Evolutionary conservation across 2,329 filamentous ascomycete genomes (phyloP).

Genomic region (Epichloe brachyelytri): DNA sequence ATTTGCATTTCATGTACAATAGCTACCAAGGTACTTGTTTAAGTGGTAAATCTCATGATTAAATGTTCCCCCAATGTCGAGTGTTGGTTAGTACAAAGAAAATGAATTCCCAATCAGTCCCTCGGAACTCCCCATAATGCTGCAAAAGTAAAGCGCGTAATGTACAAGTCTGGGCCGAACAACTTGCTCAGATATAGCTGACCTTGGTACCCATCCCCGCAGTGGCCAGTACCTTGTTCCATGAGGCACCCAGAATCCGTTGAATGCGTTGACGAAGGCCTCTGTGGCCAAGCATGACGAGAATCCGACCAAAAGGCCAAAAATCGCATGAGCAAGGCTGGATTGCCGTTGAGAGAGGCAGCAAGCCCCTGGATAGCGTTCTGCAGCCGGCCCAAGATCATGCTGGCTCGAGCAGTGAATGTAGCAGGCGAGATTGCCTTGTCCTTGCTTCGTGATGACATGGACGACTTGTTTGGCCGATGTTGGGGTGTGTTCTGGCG

Average conservation of each 20-base stretch:
- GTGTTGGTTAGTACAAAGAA: neutral
- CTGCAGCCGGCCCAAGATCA: conserved; percentile 39
- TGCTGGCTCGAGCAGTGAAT: conserved; percentile 34
- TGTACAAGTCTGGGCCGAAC: conserved; percentile 1
- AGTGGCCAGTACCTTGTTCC: conserved; percentile 72
- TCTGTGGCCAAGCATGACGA: conserved; percentile 62
- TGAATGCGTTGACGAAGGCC: conserved; percentile 64
- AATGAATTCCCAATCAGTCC: neutral
- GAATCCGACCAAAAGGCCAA: conserved; percentile 72
- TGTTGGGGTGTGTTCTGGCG: conserved; percentile 16
- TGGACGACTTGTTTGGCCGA: conserved; percentile 13
- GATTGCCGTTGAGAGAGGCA: conserved; percentile 40
- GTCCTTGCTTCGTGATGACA: conserved; percentile 15
- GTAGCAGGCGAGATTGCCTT: conserved; percentile 21
- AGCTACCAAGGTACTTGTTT: neutral
- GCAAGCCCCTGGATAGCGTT: conserved; percentile 38
- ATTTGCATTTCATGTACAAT: neutral
- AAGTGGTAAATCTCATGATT: neutral
- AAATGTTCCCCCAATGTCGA: neutral
- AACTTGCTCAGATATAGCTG: conserved; percentile 62
- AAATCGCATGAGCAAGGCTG: conserved; percentile 44
- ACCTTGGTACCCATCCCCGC: conserved; percentile 96
- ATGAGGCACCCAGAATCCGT: conserved; percentile 53
- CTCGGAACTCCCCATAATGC: conserved; percentile 18
- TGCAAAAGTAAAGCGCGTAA: conserved; percentile 8